phyloP scores from a whole-genome alignment of 2,329 filamentous ascomycete genomes.

The Nigrospora oryzae region DNA sequence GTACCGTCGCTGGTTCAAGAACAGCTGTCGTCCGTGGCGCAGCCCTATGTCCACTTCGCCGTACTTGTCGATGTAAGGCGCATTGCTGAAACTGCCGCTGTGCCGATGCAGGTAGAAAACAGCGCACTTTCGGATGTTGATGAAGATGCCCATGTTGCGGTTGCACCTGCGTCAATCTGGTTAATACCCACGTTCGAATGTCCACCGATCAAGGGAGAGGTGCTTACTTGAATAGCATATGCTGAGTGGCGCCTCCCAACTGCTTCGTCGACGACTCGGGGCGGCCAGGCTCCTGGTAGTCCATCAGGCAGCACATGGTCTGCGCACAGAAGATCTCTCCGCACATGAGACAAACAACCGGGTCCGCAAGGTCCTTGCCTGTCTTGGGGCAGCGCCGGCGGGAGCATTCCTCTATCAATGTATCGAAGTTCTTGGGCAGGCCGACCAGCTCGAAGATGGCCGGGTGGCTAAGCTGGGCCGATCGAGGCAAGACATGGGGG shows the following conservation, averaged over 20 bases:
- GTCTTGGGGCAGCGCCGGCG: slow-evolving; percentile 77
- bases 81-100: slow-evolving; percentile 76
- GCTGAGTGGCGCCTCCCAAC: slow-evolving; percentile 82
- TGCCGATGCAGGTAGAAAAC: slow-evolving; percentile 77
- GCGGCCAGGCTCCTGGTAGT: slow-evolving; percentile 34
- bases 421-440: slow-evolving; percentile 84
- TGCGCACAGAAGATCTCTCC: slow-evolving; percentile 96
- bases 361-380: slow-evolving; percentile 84
- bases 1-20: slow-evolving; percentile 88
- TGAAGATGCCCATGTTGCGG: slow-evolving; percentile 82
- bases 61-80: slow-evolving; percentile 92
- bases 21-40: slow-evolving; percentile 78
- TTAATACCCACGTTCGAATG: slow-evolving; percentile 14
- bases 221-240: slow-evolving; percentile 68
- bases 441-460: slow-evolving; percentile 92
- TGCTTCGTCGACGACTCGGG: slow-evolving; percentile 31
- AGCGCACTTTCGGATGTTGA: slow-evolving; percentile 94
- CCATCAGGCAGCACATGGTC: slow-evolving; percentile 78
- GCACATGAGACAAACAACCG: slow-evolving; percentile 87
- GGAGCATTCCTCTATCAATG: slow-evolving; percentile 85
- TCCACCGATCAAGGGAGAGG: slow-evolving; percentile 1
- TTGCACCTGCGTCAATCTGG: slow-evolving; percentile 56
- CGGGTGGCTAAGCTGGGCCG: slow-evolving; percentile 62
- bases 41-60: slow-evolving; percentile 93
- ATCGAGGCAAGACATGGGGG: slow-evolving; percentile 19